Evolutionary conservation across 257 asterid genomes (phyloP).

Genomic region (Coffea canephora): DNA sequence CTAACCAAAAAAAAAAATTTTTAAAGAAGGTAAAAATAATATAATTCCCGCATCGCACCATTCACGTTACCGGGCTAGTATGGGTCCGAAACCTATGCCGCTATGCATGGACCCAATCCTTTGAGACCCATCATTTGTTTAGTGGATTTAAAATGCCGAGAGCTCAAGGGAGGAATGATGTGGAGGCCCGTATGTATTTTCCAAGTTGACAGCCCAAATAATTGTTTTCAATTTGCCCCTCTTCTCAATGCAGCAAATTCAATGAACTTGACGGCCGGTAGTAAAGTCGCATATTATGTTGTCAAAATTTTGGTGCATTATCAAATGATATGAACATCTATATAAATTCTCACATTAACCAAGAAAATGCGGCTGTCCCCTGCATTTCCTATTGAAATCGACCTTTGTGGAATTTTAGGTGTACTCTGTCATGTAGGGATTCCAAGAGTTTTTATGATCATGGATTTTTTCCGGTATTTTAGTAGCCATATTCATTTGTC

Average conservation of each 20-base stretch:
- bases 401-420: neutral
- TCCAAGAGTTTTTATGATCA: neutral
- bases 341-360: neutral
- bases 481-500: neutral
- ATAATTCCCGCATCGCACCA: neutral
- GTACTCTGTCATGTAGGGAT: neutral
- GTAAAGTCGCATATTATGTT: neutral
- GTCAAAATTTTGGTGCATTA: neutral
- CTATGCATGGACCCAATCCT: neutral
- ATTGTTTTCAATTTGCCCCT: too few relatives aligned
- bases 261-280: neutral
- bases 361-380: neutral
- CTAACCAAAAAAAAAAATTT: too few relatives aligned
- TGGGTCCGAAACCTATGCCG: neutral
- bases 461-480: neutral
- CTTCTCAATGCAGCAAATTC: neutral
- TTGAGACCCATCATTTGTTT: neutral
- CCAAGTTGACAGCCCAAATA: too few relatives aligned
- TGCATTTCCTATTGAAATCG: neutral
- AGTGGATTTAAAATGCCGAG: neutral
- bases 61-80: neutral
- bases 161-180: neutral
- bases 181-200: neutral
- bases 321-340: slow-evolving; percentile 3
- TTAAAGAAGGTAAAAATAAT: neutral